Evolutionary conservation across 495 filamentous ascomycete genomes (phyloP).

Genomic region (Elasticomyces elasticus): DNA sequence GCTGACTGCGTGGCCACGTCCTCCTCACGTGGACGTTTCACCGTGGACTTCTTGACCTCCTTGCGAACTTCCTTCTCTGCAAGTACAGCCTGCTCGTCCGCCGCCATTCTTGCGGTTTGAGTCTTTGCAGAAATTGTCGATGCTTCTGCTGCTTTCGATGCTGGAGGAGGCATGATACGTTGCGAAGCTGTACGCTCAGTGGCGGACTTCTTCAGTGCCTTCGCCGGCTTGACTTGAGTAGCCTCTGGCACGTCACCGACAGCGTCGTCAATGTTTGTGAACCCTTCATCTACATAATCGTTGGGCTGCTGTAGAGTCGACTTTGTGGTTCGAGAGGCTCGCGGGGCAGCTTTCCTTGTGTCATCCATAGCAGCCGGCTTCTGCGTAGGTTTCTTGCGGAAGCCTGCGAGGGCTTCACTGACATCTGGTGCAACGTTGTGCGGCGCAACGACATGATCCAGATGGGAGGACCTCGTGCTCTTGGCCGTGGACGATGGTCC

Average conservation of each 20-base stretch:
- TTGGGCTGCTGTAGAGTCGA: background rate
- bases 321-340: background rate
- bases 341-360: background rate
- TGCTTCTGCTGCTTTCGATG: background rate
- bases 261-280: background rate
- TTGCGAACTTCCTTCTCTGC: background rate
- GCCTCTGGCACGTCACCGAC: background rate
- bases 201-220: background rate
- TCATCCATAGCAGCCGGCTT: background rate
- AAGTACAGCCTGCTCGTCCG: background rate
- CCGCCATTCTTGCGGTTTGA: background rate
- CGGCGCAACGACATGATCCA: background rate
- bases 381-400: background rate
- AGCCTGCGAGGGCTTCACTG: constrained; percentile 9
- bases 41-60: background rate
- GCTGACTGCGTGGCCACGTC: background rate
- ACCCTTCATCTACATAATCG: constrained; percentile 1
- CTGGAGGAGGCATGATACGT: constrained; percentile 12
- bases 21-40: background rate
- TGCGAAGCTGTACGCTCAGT: constrained; percentile 9
- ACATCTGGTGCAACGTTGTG: constrained; percentile 14
- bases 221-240: background rate
- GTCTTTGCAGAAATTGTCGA: background rate
- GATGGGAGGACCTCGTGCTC: background rate
- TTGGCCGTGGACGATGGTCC: constrained; percentile 5